These are phyloP conservation scores for Pseudoneurospora amorphoporcata DNA, from an alignment of 495 filamentous ascomycete species.

Conservation along the genomic window DNA sequence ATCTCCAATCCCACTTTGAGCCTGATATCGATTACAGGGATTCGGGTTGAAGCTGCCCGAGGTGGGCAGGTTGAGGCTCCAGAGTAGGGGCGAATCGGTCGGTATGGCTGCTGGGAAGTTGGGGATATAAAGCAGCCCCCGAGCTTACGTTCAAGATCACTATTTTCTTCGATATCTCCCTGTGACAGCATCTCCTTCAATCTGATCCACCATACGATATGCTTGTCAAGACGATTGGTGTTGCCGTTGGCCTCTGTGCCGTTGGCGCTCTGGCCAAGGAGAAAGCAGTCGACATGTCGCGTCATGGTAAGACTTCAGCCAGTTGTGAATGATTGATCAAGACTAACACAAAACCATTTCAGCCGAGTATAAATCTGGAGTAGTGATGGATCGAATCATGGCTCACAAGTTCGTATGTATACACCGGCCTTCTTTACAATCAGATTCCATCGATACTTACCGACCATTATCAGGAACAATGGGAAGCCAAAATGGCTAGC, in stretches of 20 bases:
- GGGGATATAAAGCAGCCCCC: not conserved
- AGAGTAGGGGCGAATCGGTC: not conserved
- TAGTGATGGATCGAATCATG: slow-evolving; percentile 7
- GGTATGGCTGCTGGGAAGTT: not conserved
- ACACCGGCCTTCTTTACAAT: not conserved
- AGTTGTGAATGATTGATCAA: not conserved
- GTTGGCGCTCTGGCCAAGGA: not conserved
- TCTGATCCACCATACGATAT: not conserved
- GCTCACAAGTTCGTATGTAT: not conserved
- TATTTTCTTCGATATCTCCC: not conserved
- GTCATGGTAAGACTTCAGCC: not conserved
- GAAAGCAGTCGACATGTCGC: not conserved
- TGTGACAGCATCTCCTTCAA: not conserved
- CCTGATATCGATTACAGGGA: not conserved
- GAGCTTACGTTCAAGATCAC: not conserved
- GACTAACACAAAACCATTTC: not conserved
- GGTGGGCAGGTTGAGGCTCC: not conserved
- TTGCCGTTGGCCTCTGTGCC: not conserved
- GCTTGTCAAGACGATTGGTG: not conserved
- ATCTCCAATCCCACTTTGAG: not conserved
- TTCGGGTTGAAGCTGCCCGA: not conserved
- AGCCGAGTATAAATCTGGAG: not conserved
- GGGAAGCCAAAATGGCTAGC: slow-evolving; percentile 1
- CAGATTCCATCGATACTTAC: not conserved
- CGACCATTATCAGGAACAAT: not conserved